Percentiles rank a stretch among this genome's conserved stretches.
phyloP scores from a whole-genome alignment of 805 yeast species.

The Teunomyces gatunensis region DNA sequence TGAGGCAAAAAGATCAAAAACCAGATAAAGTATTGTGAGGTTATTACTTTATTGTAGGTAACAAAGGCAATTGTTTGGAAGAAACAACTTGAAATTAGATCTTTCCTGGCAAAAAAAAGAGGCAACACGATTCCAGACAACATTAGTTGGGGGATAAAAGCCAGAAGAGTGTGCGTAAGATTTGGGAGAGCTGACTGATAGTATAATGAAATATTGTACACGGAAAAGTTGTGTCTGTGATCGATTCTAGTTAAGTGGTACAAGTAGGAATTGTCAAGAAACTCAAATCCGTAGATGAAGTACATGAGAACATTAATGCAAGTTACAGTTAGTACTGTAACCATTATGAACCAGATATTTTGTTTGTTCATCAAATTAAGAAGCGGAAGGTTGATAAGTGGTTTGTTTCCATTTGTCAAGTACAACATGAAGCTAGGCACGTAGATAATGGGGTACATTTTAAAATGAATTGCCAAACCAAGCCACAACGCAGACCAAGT shows the following conservation, averaged over 20 bases:
- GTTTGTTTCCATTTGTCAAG: slow-evolving; percentile 24
- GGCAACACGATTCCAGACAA: slow-evolving; percentile 64
- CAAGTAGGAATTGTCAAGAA: slow-evolving; percentile 70
- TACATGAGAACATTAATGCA: slow-evolving; percentile 61
- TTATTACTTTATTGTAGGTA: slow-evolving; percentile 57
- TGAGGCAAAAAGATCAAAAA: slow-evolving; percentile 82
- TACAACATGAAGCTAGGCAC: slow-evolving; percentile 64
- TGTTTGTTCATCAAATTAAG: slow-evolving; percentile 38
- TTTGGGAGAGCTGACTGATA: slow-evolving; percentile 45
- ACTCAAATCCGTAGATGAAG: slow-evolving; percentile 67
- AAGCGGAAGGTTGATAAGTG: slow-evolving; percentile 25
- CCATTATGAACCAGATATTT: slow-evolving; percentile 26
- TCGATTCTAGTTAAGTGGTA: slow-evolving; percentile 84
- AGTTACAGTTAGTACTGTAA: slow-evolving; percentile 44
- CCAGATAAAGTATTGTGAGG: slow-evolving; percentile 97
- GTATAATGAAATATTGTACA: slow-evolving; percentile 75
- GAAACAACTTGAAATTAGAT: slow-evolving; percentile 34
- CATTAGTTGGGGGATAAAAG: slow-evolving; percentile 80
- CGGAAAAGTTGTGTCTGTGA: slow-evolving; percentile 92
- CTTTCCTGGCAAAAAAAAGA: slow-evolving; percentile 28
- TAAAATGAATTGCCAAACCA: slow-evolving; percentile 86
- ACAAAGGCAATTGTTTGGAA: slow-evolving; percentile 46
- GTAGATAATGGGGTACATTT: slow-evolving; percentile 88
- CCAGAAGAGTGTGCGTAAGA: slow-evolving; percentile 23
- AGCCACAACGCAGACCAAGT: slow-evolving; percentile 43